Percentiles rank a stretch among this genome's conserved stretches.
Conservation (phyloP, 768 basidiomycete species). For the Butyriboletus loyo region DNA sequence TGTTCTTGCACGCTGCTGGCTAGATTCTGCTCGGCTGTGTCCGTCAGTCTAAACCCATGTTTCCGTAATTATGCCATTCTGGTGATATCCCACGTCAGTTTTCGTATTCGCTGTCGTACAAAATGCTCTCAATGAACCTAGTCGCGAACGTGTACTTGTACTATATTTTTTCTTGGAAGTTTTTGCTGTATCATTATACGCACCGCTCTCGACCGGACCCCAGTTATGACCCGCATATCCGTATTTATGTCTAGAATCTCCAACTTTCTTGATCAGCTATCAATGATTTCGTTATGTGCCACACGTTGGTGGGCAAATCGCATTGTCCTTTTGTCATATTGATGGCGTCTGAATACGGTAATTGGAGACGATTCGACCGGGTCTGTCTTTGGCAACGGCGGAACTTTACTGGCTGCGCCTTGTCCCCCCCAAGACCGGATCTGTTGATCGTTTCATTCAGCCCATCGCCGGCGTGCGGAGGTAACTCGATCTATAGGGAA, state of each 20-base stretch:
- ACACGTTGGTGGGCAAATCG: constrained; percentile 17
- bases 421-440: constrained; percentile 8
- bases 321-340: background rate
- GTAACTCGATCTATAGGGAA: constrained; percentile 12
- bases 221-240: constrained; percentile 4
- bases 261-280: constrained; percentile 25
- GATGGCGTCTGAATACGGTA: constrained; percentile 10
- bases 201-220: constrained; percentile 19
- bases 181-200: constrained; percentile 30
- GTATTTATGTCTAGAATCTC: constrained; percentile 23
- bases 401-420: constrained; percentile 2
- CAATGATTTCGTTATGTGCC: constrained; percentile 22
- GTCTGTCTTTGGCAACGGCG: constrained; percentile 9
- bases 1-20: constrained; percentile 24
- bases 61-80: constrained; percentile 18
- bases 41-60: constrained; percentile 4
- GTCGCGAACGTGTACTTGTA: constrained; percentile 24
- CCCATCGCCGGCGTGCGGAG: constrained; percentile 21
- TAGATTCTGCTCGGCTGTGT: constrained; percentile 15
- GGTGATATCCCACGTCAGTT: constrained; percentile 16
- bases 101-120: constrained; percentile 25
- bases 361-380: background rate
- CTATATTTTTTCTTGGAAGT: constrained; percentile 26
- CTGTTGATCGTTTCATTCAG: constrained; percentile 13
- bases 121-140: constrained; percentile 14